phyloP scores from a whole-genome alignment of 768 basidiomycete genomes.

The Tulasnella sp. region DNA sequence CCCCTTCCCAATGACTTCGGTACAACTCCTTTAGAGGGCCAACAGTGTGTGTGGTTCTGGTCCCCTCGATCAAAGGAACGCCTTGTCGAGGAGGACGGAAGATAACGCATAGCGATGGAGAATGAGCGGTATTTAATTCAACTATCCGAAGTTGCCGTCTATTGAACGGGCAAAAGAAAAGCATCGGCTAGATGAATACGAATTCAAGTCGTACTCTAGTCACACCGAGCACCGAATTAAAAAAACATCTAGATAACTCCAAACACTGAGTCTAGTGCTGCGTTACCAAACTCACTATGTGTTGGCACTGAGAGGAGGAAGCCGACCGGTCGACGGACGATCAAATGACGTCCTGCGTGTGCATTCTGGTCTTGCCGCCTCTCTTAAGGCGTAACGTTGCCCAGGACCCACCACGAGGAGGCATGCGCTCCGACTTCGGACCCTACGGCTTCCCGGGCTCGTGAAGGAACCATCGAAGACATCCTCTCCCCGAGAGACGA shows the following conservation, averaged over 20 bases:
- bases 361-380: background rate
- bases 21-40: no score
- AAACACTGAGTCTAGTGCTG: no score
- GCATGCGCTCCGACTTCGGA: background rate
- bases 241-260: no score
- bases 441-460: background rate
- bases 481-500: background rate
- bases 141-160: no score
- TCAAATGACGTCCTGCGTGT: background rate
- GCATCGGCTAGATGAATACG: no score
- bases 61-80: background rate
- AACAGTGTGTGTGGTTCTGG: background rate
- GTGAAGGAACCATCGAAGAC: background rate
- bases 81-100: background rate
- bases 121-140: background rate
- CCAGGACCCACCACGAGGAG: background rate
- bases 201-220: no score
- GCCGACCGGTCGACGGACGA: no score
- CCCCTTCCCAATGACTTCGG: no score
- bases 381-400: background rate
- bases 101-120: background rate
- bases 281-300: no score
- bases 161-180: background rate
- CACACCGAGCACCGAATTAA: no score
- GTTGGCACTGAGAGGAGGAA: no score